Conservation (phyloP, 2,329 filamentous ascomycete species). For the Ascochyta rabiei region DNA sequence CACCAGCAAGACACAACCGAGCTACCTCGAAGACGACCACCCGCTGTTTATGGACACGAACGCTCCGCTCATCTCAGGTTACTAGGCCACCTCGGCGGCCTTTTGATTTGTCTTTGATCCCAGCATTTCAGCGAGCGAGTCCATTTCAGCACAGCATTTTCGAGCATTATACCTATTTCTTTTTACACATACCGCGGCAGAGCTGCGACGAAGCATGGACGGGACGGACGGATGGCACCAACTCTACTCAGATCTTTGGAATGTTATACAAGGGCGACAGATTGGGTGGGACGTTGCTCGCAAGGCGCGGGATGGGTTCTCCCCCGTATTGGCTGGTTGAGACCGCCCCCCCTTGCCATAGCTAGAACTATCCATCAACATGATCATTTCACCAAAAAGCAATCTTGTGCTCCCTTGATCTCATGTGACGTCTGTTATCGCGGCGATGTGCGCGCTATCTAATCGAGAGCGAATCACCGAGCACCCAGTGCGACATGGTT, state of each 20-base stretch:
- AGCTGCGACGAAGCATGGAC: conserved; percentile 16
- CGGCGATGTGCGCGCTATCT: conserved; percentile 20
- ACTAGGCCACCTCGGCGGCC: conserved; percentile 41
- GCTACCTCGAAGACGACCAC: conserved; percentile 48
- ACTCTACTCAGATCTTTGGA: conserved; percentile 20
- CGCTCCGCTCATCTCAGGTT: conserved; percentile 50
- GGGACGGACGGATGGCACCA: conserved; percentile 1
- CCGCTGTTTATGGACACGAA: conserved; percentile 50
- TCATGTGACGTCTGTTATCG: conserved; percentile 28
- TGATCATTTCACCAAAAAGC: conserved; percentile 22
- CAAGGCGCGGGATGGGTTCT: conserved; percentile 30
- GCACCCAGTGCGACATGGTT: conserved; percentile 12
- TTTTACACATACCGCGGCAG: conserved; percentile 25
- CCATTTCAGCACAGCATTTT: conserved; percentile 36
- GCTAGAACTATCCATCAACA: conserved; percentile 31
- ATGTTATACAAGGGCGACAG: conserved; percentile 5
- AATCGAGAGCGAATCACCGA: conserved; percentile 16
- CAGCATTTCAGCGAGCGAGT: conserved; percentile 49
- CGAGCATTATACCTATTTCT: conserved; percentile 40
- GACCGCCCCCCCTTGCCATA: conserved; percentile 29
- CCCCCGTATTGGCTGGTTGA: conserved; percentile 30
- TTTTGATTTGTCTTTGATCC: conserved; percentile 42
- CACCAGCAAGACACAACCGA: conserved; percentile 46
- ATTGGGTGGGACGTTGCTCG: conserved; percentile 15
- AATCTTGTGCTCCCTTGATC: conserved; percentile 7